A percentile compares a stretch with the other conserved stretches of the same genome.
phyloP scores from a whole-genome alignment of 164 flowering plant species.

The Annona squamosa region DNA sequence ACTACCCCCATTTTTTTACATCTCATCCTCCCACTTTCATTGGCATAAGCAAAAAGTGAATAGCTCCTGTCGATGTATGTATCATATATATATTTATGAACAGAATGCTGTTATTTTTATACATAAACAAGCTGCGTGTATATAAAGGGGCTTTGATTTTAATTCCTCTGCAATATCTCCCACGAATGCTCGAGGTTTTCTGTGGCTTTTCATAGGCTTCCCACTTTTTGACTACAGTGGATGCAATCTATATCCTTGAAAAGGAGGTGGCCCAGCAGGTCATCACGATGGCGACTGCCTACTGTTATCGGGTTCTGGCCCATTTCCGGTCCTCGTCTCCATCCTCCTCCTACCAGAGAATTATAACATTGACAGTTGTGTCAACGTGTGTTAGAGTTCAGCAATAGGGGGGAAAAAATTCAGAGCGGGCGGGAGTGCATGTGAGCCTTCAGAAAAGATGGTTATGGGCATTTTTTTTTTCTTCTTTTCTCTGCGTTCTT shows the following conservation, averaged over 20 bases:
- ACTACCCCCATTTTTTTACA: constrained; percentile 25
- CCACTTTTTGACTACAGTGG: neutral
- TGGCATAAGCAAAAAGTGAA: neutral
- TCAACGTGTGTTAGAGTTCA: no score
- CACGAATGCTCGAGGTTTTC: neutral
- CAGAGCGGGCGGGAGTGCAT: no score
- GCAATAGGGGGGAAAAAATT: no score
- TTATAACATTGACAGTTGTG: no score
- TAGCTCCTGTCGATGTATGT: constrained; percentile 37
- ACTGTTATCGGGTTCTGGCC: neutral
- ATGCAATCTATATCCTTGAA: neutral
- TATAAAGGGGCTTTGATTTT: constrained; percentile 4
- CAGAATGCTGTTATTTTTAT: constrained; percentile 32
- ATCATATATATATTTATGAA: constrained; percentile 16
- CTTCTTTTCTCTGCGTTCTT: no score
- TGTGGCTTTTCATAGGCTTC: neutral
- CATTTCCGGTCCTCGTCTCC: neutral
- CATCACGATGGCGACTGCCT: neutral
- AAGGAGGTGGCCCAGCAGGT: neutral
- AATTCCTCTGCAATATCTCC: no score
- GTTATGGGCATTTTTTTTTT: no score
- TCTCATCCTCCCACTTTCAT: constrained; percentile 11
- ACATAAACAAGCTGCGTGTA: constrained; percentile 22
- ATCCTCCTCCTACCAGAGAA: neutral
- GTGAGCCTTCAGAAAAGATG: no score